phyloP scores from a whole-genome alignment of 306 rosid genomes.

The Citrullus mucosospermus region DNA sequence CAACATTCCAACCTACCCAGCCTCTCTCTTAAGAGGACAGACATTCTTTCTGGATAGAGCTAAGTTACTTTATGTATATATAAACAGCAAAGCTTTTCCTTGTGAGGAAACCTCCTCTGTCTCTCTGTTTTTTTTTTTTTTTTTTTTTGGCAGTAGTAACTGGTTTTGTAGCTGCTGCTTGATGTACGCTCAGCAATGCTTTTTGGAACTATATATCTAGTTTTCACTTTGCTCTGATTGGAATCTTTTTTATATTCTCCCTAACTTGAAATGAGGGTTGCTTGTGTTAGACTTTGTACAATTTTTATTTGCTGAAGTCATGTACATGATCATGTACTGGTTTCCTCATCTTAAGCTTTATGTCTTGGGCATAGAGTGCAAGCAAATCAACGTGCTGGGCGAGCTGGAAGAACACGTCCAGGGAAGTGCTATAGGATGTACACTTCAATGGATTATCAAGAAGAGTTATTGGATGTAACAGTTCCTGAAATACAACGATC shows the following conservation, averaged over 20 bases:
- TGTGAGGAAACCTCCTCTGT: neutral
- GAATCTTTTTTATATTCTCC: neutral
- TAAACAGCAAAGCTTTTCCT: neutral
- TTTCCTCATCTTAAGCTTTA: neutral
- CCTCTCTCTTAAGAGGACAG: neutral
- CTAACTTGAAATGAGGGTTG: neutral
- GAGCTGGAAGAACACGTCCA: slow-evolving; percentile 96
- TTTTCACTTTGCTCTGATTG: neutral
- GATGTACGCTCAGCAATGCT: neutral
- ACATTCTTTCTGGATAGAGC: neutral
- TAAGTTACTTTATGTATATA: neutral
- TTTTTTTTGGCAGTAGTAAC: neutral
- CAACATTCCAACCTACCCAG: neutral
- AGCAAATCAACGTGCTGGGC: slow-evolving; percentile 91
- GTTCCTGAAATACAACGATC: slow-evolving; percentile 94
- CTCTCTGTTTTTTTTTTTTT: neutral
- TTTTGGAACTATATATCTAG: neutral
- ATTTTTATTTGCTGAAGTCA: neutral
- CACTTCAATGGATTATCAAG: slow-evolving; percentile 52
- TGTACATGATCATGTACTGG: neutral
- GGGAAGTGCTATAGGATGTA: slow-evolving; percentile 93
- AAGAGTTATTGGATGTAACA: slow-evolving; percentile 75
- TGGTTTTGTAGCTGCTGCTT: neutral
- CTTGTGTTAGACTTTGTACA: neutral
- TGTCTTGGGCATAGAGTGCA: slow-evolving; percentile 57